Evolutionary conservation across 306 rosid species (phyloP), one percentile per base, ranked within the genome.

Genomic region (Dryas alaskensis): DNA sequence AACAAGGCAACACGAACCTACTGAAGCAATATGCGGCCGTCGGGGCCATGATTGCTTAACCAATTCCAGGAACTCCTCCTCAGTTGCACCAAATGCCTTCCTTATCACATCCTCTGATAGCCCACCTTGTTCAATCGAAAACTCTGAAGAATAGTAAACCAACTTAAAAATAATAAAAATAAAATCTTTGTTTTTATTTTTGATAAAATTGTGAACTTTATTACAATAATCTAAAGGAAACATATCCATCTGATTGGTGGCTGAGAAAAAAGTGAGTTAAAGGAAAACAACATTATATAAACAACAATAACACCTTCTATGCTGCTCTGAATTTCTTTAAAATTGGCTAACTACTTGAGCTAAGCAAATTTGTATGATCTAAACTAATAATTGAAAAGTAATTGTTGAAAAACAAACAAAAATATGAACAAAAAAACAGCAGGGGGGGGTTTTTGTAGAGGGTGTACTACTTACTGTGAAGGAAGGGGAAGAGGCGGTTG

Each of bases 1-100:
- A 27, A 89, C 79, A 11, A 89, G 79, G 60, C 95, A 89, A 54
- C 95, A 89, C 11, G 95, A 89, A 9, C 95, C 95, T 49, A 85
- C 90, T 2, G 95, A 80, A 61, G 87, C 88, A 65, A 89, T 87
- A 31, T 84, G 86, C 4, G 95, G 95, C 66, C 47, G 81, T 10
- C 74, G 40, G 16, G 57, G 65, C 88, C 87, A 85, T 14, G 92
- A 78, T 60, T 77, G 81, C 81, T 40, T 80, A 79, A 89, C 92
- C 13, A 87, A 55, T 76, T 75, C 79, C 63, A 85, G 69, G 58
- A 89, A 89, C 70, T 76, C 84, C 79, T 81, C 82, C 71, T 89
- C 92, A 0, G 95, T 89, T 55, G 87, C 92, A 42, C 53, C 59
- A 68, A 89, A 83, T 3, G 92, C 92, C 63, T 76, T 85, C 80